Conservation (phyloP, 108 stramenopile genomes). For the Nannochloropsis gaditana region DNA sequence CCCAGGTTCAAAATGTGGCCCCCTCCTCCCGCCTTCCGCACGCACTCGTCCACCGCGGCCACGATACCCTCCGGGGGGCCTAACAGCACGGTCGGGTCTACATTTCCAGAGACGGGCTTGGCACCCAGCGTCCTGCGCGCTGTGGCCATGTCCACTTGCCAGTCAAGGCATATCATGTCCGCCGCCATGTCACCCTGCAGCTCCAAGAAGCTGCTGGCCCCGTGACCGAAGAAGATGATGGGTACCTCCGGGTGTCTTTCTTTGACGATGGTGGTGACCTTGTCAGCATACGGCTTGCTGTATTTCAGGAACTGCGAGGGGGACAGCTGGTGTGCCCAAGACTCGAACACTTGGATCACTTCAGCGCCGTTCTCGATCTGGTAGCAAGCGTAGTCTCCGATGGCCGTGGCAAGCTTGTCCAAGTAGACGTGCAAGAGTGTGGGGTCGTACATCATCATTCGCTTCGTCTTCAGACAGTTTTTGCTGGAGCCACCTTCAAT, state of each 20-base stretch:
- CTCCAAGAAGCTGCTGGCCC: conserved; percentile 84
- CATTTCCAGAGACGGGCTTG: conserved; percentile 74
- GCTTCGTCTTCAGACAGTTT: conserved; percentile 71
- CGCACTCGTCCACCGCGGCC: conserved; percentile 77
- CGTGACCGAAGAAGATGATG: conserved; percentile 95
- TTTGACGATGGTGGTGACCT: conserved; percentile 79
- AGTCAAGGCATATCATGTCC: conserved; percentile 83
- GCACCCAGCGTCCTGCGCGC: conserved; percentile 75
- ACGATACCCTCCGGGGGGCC: conserved; percentile 73
- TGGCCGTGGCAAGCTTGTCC: conserved; percentile 75
- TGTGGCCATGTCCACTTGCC: conserved; percentile 66
- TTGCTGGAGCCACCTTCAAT: conserved; percentile 89
- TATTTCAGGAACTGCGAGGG: conserved; percentile 72
- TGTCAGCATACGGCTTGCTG: conserved; percentile 91
- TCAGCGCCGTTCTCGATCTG: conserved; percentile 86
- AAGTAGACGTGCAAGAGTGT: conserved; percentile 67
- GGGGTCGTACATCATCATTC: conserved; percentile 79
- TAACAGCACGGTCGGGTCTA: conserved; percentile 88
- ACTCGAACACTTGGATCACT: conserved; percentile 96
- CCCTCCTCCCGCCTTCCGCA: conserved; percentile 83
- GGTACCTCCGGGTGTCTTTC: conserved; percentile 76
- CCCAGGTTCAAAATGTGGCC: conserved; percentile 91
- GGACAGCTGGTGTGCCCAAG: conserved; percentile 87
- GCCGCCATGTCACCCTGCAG: conserved; percentile 71
- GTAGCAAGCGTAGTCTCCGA: conserved; percentile 83